phyloP scores from a whole-genome alignment of 2,329 filamentous ascomycete genomes.

The Exserohilum turcica region DNA sequence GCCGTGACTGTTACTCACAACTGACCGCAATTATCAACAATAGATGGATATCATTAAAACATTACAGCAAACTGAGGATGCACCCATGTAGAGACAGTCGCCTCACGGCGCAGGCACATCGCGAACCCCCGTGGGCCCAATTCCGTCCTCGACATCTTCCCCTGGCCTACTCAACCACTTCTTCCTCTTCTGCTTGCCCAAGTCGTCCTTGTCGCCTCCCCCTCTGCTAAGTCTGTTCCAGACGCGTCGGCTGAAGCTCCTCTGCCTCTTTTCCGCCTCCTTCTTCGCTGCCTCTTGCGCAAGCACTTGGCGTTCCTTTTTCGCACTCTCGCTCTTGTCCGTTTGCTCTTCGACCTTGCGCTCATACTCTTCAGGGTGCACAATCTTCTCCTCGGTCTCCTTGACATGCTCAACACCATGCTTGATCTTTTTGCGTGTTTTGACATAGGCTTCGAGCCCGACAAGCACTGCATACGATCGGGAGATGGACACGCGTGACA shows the following conservation, averaged over 20 bases:
- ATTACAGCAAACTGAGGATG: neutral
- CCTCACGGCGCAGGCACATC: slow-evolving; percentile 19
- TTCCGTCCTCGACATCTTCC: slow-evolving; percentile 45
- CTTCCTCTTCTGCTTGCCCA: slow-evolving; percentile 31
- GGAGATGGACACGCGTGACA: slow-evolving; percentile 76
- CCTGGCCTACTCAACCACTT: slow-evolving; percentile 40
- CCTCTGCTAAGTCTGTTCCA: slow-evolving; percentile 35
- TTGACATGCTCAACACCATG: slow-evolving; percentile 56
- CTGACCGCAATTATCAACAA: slow-evolving; percentile 13
- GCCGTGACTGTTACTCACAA: slow-evolving; percentile 5
- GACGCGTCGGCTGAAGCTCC: slow-evolving; percentile 37
- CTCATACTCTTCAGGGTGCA: slow-evolving; percentile 64
- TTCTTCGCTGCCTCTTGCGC: slow-evolving; percentile 52
- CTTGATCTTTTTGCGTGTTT: slow-evolving; percentile 70
- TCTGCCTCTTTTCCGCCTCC: slow-evolving; percentile 48
- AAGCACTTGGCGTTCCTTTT: slow-evolving; percentile 63
- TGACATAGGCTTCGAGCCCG: slow-evolving; percentile 79
- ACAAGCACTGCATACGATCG: slow-evolving; percentile 82
- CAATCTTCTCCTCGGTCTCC: slow-evolving; percentile 62
- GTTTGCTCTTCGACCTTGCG: slow-evolving; percentile 54
- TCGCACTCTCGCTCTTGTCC: slow-evolving; percentile 66
- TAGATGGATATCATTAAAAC: slow-evolving; percentile 8
- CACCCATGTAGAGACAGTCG: neutral
- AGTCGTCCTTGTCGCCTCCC: slow-evolving; percentile 22
- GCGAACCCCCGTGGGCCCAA: slow-evolving; percentile 42